These are phyloP conservation scores for Drosera spatulata DNA, from an alignment of 179 eudicot genomes.

Conservation along the genomic window DNA sequence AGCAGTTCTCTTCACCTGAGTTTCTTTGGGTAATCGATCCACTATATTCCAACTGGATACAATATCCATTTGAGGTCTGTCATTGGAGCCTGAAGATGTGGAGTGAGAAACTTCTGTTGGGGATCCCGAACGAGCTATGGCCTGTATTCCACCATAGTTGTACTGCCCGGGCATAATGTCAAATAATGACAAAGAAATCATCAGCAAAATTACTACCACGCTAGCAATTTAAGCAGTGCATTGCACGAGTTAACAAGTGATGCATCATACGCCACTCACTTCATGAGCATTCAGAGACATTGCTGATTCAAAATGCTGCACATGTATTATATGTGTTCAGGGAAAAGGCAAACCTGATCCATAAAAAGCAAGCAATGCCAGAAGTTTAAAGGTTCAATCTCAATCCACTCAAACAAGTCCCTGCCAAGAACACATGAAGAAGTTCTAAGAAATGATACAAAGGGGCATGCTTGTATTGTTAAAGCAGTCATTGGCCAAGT, in stretches of 20 bases:
- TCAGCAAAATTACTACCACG: background rate
- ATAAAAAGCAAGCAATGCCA: constrained; percentile 91
- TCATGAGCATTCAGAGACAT: background rate
- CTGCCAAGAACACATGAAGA: constrained; percentile 19
- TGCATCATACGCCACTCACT: no score
- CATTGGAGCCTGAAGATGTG: constrained; percentile 17
- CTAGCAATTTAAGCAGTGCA: no score
- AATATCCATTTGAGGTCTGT: constrained; percentile 53
- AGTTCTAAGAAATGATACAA: constrained; percentile 2
- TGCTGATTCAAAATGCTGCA: background rate
- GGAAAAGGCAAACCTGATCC: constrained; percentile 72
- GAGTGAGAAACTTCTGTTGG: constrained; percentile 26
- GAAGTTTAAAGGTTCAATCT: constrained; percentile 81
- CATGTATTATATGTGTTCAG: background rate
- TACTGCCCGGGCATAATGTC: constrained; percentile 31
- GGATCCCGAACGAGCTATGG: constrained; percentile 34
- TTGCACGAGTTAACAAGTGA: no score
- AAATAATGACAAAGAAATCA: background rate
- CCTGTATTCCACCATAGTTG: constrained; percentile 97
- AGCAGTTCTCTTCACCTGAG: constrained; percentile 37
- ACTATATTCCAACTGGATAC: constrained; percentile 91
- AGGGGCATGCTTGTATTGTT: no score
- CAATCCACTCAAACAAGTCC: constrained; percentile 95
- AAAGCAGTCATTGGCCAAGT: background rate
- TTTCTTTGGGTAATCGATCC: constrained; percentile 63